These are phyloP conservation scores for Zymoseptoria crescenta DNA, from an alignment of 2,329 filamentous ascomycete species.

Conservation along the genomic window DNA sequence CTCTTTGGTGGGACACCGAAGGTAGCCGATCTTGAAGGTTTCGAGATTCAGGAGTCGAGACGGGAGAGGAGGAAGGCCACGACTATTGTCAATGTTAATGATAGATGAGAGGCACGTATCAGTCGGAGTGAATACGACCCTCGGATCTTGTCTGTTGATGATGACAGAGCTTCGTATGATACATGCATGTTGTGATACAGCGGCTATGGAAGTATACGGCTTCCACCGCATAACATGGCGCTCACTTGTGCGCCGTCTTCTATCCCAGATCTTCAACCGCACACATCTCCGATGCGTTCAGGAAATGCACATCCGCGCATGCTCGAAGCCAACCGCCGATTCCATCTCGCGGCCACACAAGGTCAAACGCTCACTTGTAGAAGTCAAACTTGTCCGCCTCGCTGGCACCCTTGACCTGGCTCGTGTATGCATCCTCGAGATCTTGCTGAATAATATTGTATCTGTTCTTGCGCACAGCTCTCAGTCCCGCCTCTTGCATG, in stretches of 20 bases:
- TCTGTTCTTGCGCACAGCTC: constrained; percentile 91
- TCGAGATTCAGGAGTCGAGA: not conserved
- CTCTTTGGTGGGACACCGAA: not conserved
- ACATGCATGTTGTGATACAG: not conserved
- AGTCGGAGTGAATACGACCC: too few relatives aligned
- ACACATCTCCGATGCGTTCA: not conserved
- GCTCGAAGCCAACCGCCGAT: not conserved
- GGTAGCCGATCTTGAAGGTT: not conserved
- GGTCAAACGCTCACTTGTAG: constrained; percentile 55
- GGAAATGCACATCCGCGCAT: not conserved
- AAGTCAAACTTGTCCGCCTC: constrained; percentile 78
- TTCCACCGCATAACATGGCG: not conserved
- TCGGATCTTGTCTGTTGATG: not conserved
- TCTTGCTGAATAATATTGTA: constrained; percentile 99
- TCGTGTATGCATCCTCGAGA: constrained; percentile 92
- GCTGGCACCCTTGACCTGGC: constrained; percentile 80
- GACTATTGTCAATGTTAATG: not conserved
- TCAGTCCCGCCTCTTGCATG: constrained; percentile 95
- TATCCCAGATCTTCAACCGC: not conserved
- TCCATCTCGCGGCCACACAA: not conserved
- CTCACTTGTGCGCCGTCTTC: not conserved
- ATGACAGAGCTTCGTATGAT: not conserved
- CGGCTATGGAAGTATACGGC: not conserved
- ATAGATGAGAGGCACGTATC: not conserved
- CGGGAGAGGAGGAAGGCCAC: not conserved